Percentiles rank a stretch among this genome's conserved stretches.
Conservation (phyloP, 179 eudicot species). For the Spergularia azorica region DNA sequence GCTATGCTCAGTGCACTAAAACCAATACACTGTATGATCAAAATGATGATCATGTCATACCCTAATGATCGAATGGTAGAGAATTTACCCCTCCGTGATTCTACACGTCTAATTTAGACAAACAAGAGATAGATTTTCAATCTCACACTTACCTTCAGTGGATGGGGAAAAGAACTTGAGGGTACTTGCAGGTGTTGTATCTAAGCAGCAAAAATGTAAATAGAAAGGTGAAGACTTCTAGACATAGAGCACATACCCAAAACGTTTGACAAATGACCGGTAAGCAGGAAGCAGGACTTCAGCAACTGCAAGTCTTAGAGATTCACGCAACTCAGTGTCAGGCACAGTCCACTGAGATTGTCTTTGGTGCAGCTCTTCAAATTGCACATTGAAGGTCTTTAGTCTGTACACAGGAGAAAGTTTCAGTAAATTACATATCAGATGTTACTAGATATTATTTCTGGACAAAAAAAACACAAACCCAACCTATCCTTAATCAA, state of each 20-base stretch:
- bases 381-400: constrained; percentile 76
- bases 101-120: not conserved
- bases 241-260: constrained; percentile 58
- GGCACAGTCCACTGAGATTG: constrained; percentile 99
- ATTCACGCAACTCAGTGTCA: constrained; percentile 94
- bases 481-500: constrained; percentile 76
- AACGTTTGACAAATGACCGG: constrained; percentile 90
- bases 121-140: not conserved
- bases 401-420: constrained; percentile 45
- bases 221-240: not conserved
- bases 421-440: constrained; percentile 5
- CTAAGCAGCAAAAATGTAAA: not conserved
- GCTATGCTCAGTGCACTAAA: too few relatives aligned
- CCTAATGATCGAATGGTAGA: not conserved
- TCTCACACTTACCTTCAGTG: not conserved
- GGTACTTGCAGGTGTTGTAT: not conserved
- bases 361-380: constrained; percentile 96
- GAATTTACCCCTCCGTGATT: not conserved
- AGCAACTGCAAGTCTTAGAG: constrained; percentile 91
- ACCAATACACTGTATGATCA: too few relatives aligned
- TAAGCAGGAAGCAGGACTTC: constrained; percentile 95
- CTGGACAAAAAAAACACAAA: not conserved
- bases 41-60: not conserved
- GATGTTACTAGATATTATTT: not conserved
- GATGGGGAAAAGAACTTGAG: not conserved